Percentiles rank a stretch among this genome's conserved stretches.
Conservation (phyloP, 139 green algal species). For the Tetradesmus obliquus region DNA sequence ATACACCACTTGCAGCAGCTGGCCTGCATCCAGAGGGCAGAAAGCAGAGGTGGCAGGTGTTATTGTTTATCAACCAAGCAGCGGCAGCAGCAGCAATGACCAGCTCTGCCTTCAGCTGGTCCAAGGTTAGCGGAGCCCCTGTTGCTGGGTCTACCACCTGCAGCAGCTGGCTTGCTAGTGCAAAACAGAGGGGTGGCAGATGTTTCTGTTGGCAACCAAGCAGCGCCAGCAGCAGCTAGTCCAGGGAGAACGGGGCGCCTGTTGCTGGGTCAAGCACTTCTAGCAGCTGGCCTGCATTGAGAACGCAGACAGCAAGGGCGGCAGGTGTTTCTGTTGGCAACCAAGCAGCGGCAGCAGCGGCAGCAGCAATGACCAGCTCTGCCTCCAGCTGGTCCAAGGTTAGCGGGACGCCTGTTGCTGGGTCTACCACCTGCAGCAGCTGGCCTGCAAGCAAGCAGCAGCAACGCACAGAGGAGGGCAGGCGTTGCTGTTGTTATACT, state of each 20-base stretch:
- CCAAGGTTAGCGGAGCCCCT: neutral
- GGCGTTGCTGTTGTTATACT: neutral
- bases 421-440: constrained; percentile 17
- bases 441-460: neutral
- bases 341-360: no score
- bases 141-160: constrained; percentile 14
- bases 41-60: no score
- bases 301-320: no score
- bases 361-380: neutral
- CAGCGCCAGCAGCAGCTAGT: constrained; percentile 15
- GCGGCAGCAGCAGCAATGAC: neutral
- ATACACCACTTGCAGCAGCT: constrained; percentile 17
- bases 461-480: no score
- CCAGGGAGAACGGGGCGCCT: neutral
- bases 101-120: constrained; percentile 41
- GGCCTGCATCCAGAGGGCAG: neutral
- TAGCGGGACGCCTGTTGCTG: neutral
- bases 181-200: no score
- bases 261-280: constrained; percentile 17
- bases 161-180: constrained; percentile 29
- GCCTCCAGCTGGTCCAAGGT: constrained; percentile 1
- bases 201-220: neutral
- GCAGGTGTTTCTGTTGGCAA: no score
- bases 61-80: neutral
- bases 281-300: neutral